phyloP scores from a whole-genome alignment of 1,284 basidiomycete genomes.

The Cryptococcus wingfieldii region DNA sequence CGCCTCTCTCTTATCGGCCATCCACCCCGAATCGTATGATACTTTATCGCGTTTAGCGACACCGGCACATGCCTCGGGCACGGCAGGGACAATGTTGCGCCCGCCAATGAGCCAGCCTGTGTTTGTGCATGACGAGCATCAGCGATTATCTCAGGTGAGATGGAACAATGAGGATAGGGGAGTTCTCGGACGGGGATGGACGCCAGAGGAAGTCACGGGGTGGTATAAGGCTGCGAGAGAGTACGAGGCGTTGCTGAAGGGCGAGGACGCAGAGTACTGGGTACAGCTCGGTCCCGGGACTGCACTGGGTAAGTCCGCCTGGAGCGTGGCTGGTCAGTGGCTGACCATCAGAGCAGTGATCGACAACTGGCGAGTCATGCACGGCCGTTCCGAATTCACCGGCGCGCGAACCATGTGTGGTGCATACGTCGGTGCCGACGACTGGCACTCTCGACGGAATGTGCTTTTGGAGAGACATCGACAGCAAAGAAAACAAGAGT shows the following conservation, averaged over 20 bases:
- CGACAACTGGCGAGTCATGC: slow-evolving; percentile 91
- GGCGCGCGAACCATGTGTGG: slow-evolving; percentile 91
- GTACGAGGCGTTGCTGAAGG: slow-evolving; percentile 74
- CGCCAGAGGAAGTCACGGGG: slow-evolving; percentile 58
- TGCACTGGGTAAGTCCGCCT: slow-evolving; percentile 62
- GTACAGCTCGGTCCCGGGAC: slow-evolving; percentile 80
- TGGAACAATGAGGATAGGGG: slow-evolving; percentile 97
- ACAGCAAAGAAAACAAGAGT: slow-evolving; percentile 4
- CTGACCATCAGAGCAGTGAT: slow-evolving; percentile 56
- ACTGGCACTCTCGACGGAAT: slow-evolving; percentile 71
- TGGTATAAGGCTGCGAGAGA: slow-evolving; percentile 81
- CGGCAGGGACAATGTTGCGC: slow-evolving; percentile 60
- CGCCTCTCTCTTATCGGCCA: slow-evolving; percentile 69
- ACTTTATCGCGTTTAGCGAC: slow-evolving; percentile 67
- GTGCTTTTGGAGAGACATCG: slow-evolving; percentile 52
- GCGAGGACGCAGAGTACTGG: slow-evolving; percentile 85
- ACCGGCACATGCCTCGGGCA: slow-evolving; percentile 84
- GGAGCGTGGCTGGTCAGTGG: neutral
- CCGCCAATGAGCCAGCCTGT: slow-evolving; percentile 60
- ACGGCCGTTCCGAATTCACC: slow-evolving; percentile 83
- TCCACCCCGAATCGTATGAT: slow-evolving; percentile 68
- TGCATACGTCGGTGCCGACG: slow-evolving; percentile 88
- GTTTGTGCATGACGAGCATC: slow-evolving; percentile 59
- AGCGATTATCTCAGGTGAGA: slow-evolving; percentile 69
- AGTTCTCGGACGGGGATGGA: slow-evolving; percentile 60